Evolutionary conservation across 2,329 filamentous ascomycete species (phyloP), one percentile per base, ranked within the genome.

Genomic region (Aspergillus novoparasiticus): DNA sequence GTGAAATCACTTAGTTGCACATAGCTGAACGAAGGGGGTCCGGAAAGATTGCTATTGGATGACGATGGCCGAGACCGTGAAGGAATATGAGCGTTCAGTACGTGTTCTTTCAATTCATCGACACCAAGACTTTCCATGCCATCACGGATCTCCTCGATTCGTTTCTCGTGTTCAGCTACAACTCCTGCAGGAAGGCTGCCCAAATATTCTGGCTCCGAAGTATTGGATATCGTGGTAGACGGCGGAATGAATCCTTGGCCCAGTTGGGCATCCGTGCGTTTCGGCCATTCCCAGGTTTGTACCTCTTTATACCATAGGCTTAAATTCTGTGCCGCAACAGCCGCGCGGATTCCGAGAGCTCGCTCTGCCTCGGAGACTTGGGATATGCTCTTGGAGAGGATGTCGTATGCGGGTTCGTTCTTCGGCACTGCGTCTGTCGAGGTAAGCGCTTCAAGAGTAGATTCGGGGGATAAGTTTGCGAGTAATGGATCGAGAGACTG

Each of bases 1-100:
- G 93, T 94, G 71, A 97, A 88, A 76, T 98, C 95, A 70, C 95
- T 93, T 83, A 98, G 87, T 64, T 86, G 89, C 66, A 86, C 86
- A 76, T 91, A 91, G 48, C 82, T 78, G 60, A 78, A 73, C 59
- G 76, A 72, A 48, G 75, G 72, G 60, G 73, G 75, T 73, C 74
- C 78, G 56, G 81, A 84, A 19, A 79, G 75, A 48, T 80, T 73
- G 66, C 79, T 75, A 72, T 80, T 70, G 69, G 80, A 69, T 73
- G 81, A 73, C 74, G 78, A 71, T 76, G 86, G 81, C 75, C 85
- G 82, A 62, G 86, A 88, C 68, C 82, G 82, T 9, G 85, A 86
- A 67, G 89, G 80, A 74, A 90, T 89, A 80, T 97, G 91, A 71
- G 91, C 91, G 76, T 90, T 89, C 66, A 97, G 81, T 68, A 97